A percentile compares a stretch with the other conserved stretches of the same genome.
phyloP scores from a whole-genome alignment of 306 rosid genomes.

The Prinsepia uniflora region DNA sequence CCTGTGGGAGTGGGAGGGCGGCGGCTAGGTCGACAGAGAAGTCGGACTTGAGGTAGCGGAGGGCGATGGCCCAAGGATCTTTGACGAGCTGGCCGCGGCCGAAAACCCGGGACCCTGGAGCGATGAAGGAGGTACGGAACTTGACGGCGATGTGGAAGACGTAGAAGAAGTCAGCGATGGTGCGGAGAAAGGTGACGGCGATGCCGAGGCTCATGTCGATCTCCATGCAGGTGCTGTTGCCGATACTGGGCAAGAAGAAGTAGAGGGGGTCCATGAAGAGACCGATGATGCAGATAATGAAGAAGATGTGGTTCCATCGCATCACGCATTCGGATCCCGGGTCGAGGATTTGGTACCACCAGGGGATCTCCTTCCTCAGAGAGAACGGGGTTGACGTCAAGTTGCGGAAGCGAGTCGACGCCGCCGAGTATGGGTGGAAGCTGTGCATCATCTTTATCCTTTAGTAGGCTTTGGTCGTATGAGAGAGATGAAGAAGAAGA shows the following conservation, averaged over 20 bases:
- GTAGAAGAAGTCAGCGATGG: slow-evolving; percentile 66
- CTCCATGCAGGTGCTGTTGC: slow-evolving; percentile 51
- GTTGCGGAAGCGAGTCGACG: slow-evolving; percentile 34
- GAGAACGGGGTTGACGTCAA: slow-evolving; percentile 40
- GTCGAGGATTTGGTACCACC: slow-evolving; percentile 69
- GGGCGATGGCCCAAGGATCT: slow-evolving; percentile 54
- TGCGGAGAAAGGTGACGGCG: slow-evolving; percentile 55
- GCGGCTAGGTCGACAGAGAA: slow-evolving; percentile 71
- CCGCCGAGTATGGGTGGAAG: slow-evolving; percentile 15
- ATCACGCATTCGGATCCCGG: slow-evolving; percentile 56
- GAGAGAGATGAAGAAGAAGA: background rate
- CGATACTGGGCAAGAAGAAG: slow-evolving; percentile 62
- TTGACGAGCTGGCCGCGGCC: slow-evolving; percentile 67
- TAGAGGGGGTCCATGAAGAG: slow-evolving; percentile 81
- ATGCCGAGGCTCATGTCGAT: slow-evolving; percentile 48
- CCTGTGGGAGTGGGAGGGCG: slow-evolving; percentile 86
- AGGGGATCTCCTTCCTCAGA: slow-evolving; percentile 47
- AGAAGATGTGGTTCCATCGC: slow-evolving; percentile 60
- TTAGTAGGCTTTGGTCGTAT: background rate
- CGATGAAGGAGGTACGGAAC: slow-evolving; percentile 57
- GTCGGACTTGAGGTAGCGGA: slow-evolving; percentile 49
- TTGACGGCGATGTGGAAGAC: slow-evolving; percentile 57
- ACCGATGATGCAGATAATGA: slow-evolving; percentile 51
- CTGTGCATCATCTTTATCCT: slow-evolving; percentile 18
- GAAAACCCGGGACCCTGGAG: slow-evolving; percentile 49